Evolutionary conservation across 345 rosid genomes (phyloP).

Genomic region (Orychophragmus violaceus): DNA sequence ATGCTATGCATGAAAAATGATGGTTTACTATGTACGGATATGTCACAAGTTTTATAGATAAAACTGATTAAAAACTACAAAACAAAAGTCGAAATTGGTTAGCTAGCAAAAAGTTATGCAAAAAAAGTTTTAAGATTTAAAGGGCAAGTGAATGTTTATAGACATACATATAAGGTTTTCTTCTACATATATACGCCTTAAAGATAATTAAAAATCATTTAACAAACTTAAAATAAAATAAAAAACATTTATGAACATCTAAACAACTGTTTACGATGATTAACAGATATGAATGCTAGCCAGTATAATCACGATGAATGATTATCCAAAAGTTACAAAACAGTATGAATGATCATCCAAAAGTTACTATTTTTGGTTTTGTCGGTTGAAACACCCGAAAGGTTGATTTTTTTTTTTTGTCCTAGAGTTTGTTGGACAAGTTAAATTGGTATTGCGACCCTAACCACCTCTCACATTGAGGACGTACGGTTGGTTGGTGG

Average conservation of each 20-base stretch:
- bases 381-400: conserved; percentile 23
- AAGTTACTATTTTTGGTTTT: conserved; percentile 30
- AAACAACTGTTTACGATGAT: neutral
- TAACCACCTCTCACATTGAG: conserved; percentile 21
- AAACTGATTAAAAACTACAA: neutral
- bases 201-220: neutral
- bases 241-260: neutral
- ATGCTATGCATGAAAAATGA: neutral
- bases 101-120: neutral
- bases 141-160: neutral
- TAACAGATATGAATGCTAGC: neutral
- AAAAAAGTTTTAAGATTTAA: neutral
- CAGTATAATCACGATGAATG: neutral
- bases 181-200: neutral
- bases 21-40: neutral
- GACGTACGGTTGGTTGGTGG: conserved; percentile 30
- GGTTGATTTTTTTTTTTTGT: neutral
- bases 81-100: neutral
- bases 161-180: neutral
- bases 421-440: conserved; percentile 10
- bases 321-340: conserved; percentile 15
- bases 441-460: conserved; percentile 16
- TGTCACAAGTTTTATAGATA: neutral
- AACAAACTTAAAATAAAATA: neutral
- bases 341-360: too few species aligned